Percentiles rank a stretch among this genome's conserved stretches.
Conservation (phyloP, 208 protist genomes). For the Acanthamoeba lenticulata region DNA sequence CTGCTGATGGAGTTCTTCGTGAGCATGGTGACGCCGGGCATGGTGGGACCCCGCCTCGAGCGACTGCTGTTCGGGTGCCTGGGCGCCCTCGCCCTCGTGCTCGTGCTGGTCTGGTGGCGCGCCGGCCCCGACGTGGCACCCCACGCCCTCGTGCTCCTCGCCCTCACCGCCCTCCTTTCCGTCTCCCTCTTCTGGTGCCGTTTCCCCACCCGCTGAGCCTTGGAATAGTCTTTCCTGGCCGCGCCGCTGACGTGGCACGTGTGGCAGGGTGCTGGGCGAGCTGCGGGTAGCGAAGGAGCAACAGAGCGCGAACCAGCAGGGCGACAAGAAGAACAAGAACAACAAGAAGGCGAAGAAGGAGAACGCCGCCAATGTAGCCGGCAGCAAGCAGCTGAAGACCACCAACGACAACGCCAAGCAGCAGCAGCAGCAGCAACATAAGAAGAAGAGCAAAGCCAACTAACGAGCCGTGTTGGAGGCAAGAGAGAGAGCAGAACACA, state of each 20-base stretch:
- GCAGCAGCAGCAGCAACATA: not conserved
- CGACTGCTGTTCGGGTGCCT: not conserved
- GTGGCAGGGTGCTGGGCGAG: not conserved
- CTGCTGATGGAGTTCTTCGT: constrained; percentile 18
- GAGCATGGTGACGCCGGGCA: constrained; percentile 45
- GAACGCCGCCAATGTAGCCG: not conserved
- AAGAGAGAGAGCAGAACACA: not conserved
- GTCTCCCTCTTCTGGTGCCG: not conserved
- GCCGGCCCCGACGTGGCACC: constrained; percentile 21
- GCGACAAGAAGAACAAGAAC: not conserved
- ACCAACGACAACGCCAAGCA: not conserved
- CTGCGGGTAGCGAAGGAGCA: not conserved
- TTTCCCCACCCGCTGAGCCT: not conserved
- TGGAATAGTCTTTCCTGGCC: not conserved
- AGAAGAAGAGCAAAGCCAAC: not conserved
- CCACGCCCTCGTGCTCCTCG: constrained; percentile 31
- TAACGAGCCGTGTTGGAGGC: not conserved
- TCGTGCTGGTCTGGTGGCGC: not conserved
- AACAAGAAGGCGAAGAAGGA: not conserved
- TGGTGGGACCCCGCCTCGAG: not conserved
- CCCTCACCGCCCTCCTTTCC: not conserved
- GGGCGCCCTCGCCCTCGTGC: not conserved
- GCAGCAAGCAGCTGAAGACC: not conserved
- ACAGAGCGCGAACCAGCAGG: not conserved
- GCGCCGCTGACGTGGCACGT: not conserved